These are phyloP conservation scores for Agapanthus africanus DNA, from an alignment of 106 monocot species.

Conservation along the genomic window DNA sequence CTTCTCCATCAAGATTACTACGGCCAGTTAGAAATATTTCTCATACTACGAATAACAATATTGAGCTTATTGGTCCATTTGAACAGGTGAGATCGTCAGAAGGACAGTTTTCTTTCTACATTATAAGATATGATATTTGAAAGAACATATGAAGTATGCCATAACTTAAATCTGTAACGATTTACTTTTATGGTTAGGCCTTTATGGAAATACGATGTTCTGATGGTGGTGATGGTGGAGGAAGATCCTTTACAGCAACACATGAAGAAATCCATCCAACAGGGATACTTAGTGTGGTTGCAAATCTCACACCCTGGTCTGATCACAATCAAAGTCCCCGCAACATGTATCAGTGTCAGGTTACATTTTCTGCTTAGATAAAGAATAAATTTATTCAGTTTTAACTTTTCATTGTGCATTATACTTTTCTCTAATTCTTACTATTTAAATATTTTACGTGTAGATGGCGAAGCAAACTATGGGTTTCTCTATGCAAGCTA, in stretches of 20 bases:
- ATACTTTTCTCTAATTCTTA: too few relatives aligned
- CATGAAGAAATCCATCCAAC: constrained; percentile 99
- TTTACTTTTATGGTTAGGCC: constrained; percentile 34
- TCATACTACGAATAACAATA: constrained; percentile 17
- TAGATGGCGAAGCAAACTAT: constrained; percentile 98
- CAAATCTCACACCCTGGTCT: constrained; percentile 97
- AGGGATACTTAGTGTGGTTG: constrained; percentile 86
- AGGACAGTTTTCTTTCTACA: not conserved
- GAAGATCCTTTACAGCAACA: constrained; percentile 75
- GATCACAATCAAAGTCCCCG: constrained; percentile 99
- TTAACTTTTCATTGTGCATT: too few relatives aligned
- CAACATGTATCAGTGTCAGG: constrained; percentile 99
- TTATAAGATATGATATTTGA: not conserved
- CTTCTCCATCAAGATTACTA: constrained; percentile 86
- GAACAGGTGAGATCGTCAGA: constrained; percentile 52
- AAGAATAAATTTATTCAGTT: not conserved
- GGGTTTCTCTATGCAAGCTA: constrained; percentile 79
- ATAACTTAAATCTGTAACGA: not conserved
- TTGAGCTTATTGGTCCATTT: constrained; percentile 96
- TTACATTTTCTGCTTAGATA: constrained; percentile 10
- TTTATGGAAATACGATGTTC: constrained; percentile 96
- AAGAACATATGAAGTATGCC: not conserved
- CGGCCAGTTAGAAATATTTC: constrained; percentile 79
- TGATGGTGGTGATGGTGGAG: constrained; percentile 95
- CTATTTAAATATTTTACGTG: constrained; percentile 7